A percentile compares a stretch with the other conserved stretches of the same genome.
phyloP scores from a whole-genome alignment of 805 yeast species.

The Yarrowia sp. region DNA sequence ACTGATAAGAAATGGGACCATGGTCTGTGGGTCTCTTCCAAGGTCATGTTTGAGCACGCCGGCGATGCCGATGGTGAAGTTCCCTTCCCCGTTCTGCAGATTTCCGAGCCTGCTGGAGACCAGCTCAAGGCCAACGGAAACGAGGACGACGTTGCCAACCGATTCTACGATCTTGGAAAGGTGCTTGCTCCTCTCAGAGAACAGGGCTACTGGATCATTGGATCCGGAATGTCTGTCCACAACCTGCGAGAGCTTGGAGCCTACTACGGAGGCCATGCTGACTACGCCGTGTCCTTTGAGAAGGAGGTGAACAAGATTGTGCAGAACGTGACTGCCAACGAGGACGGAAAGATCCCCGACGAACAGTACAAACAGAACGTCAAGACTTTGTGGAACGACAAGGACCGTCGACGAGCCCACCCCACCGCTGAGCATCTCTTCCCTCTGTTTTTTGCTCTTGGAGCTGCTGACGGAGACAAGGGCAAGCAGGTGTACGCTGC shows the following conservation, averaged over 20 bases:
- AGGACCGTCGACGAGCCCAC: constrained; percentile 59
- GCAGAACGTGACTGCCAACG: constrained; percentile 46
- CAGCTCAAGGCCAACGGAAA: constrained; percentile 40
- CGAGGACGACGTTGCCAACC: constrained; percentile 53
- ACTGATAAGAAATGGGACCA: constrained; percentile 75
- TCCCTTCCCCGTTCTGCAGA: constrained; percentile 54
- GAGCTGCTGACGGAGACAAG: constrained; percentile 50
- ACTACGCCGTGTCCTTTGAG: constrained; percentile 63
- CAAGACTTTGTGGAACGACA: constrained; percentile 50
- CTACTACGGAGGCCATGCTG: constrained; percentile 44
- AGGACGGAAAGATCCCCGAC: constrained; percentile 44
- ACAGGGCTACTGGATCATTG: constrained; percentile 60
- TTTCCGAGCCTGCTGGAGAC: constrained; percentile 48
- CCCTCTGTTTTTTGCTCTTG: constrained; percentile 69
- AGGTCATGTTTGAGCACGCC: constrained; percentile 65
- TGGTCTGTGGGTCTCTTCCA: constrained; percentile 83
- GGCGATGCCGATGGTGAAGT: constrained; percentile 47
- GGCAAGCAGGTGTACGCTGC: constrained; percentile 32
- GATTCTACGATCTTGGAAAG: constrained; percentile 60
- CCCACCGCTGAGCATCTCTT: constrained; percentile 79
- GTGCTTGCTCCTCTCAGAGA: constrained; percentile 60
- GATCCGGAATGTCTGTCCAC: constrained; percentile 83
- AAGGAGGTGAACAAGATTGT: constrained; percentile 54
- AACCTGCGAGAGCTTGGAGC: constrained; percentile 64
- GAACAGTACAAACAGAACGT: constrained; percentile 52